These are phyloP conservation scores for Prunella vulgaris DNA, from an alignment of 257 asterid genomes.

Conservation along the genomic window DNA sequence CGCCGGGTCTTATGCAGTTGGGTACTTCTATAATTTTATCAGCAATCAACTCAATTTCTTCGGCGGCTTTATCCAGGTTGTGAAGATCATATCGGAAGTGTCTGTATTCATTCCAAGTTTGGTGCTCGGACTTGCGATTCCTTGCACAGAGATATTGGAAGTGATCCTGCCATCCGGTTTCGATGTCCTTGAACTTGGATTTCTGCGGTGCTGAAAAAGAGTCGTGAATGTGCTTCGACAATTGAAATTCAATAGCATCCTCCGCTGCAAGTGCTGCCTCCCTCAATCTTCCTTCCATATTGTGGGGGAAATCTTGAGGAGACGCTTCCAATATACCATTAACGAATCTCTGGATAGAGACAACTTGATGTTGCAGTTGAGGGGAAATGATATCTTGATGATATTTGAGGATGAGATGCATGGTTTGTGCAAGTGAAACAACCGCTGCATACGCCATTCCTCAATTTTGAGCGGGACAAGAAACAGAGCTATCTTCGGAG, in stretches of 20 bases:
- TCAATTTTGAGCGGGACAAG: not conserved
- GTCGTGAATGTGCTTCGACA: not conserved
- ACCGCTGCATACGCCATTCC: constrained; percentile 7
- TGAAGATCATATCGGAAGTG: not conserved
- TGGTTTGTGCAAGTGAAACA: constrained; percentile 3
- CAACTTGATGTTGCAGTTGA: not conserved
- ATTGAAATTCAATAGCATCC: not conserved
- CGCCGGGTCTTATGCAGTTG: not conserved
- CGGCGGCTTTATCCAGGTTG: not conserved
- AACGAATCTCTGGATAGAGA: not conserved
- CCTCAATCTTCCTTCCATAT: not conserved
- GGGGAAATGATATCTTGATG: not conserved
- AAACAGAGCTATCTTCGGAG: too few relatives aligned
- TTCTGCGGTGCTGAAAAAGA: not conserved
- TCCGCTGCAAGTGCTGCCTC: not conserved
- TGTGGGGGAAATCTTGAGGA: not conserved
- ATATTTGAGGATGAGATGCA: not conserved
- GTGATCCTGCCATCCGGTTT: not conserved
- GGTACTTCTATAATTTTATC: not conserved
- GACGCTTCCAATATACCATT: not conserved
- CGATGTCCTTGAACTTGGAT: not conserved
- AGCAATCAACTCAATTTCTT: not conserved
- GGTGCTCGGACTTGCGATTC: not conserved
- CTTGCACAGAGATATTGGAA: not conserved
- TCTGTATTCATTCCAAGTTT: not conserved